Base-by-base conservation (phyloP, 805 yeast species). In the Aciculoconidium aculeatum region DNA sequence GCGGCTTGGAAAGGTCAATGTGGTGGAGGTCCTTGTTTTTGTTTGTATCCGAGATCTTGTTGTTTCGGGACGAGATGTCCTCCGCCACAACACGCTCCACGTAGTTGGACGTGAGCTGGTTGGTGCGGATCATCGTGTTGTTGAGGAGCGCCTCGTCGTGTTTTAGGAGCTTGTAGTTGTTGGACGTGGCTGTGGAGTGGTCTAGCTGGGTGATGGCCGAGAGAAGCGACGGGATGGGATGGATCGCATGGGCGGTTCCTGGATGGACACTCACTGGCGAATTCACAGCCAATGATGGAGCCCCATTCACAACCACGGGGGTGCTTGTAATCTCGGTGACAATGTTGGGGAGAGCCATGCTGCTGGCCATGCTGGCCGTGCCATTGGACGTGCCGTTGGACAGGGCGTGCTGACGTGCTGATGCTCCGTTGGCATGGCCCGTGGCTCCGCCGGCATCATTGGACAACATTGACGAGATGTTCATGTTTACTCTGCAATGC, bases 71-170 rank as follows among this genome's bases (percentile, higher is more conserved):
- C 22, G 55, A 43, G 15, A 57, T 45, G 31, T 55, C 61, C 33
- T 60, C 65, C 12, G 61, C 49, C 10, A 60, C 53, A 13, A 55
- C 55, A 11, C 65, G 44, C 18, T 59, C 65, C 16, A 60, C 42
- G 36, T 53, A 59, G 37, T 54, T 58, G 26, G 49, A 32, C 8
- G 61, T 44, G 13, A 55, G 27, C 12, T 47, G 44, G 27, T 47
- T 41, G 13, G 58, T 41, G 19, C 43, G 27, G 25, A 37, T 30
- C 37, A 40, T 27, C 11, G 37, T 30, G 26, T 30, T 31, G 39
- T 40, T 37, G 30, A 37, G 27, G 21, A 28, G 32, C 24, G 32
- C 34, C 25, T 40, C 44, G 23, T 40, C 44, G 20, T 32, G 35
- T 27, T 36, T 37, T 21, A 40, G 21, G 13, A 40, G 25, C 23